Percentiles rank a stretch among this genome's conserved stretches.
Evolutionary conservation across 2,329 filamentous ascomycete genomes (phyloP).

Genomic region (Biscogniauxia marginata): DNA sequence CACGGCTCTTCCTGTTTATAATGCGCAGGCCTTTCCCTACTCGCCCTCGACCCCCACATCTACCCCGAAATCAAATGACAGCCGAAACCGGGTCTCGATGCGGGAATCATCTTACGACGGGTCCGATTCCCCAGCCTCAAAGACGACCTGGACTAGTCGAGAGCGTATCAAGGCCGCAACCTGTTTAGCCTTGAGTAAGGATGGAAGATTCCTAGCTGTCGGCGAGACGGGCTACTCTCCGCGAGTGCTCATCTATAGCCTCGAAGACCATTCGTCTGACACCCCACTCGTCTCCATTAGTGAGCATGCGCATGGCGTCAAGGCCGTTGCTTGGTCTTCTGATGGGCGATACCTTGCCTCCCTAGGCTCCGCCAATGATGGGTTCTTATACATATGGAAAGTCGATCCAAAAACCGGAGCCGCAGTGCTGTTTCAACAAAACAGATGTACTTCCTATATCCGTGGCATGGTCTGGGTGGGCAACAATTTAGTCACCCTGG

Average conservation of each 20-base stretch:
- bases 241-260: slow-evolving; percentile 84
- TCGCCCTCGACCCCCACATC: slow-evolving; percentile 50
- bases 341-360: slow-evolving; percentile 87
- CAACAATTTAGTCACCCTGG: slow-evolving; percentile 77
- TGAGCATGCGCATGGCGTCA: slow-evolving; percentile 89
- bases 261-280: slow-evolving; percentile 77
- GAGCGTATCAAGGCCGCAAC: slow-evolving; percentile 94
- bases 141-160: slow-evolving; percentile 81
- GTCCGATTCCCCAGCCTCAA: slow-evolving; percentile 63
- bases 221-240: slow-evolving; percentile 96
- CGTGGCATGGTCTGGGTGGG: slow-evolving; percentile 91
- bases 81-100: slow-evolving; percentile 54
- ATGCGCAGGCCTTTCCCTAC: slow-evolving; percentile 52
- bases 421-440: slow-evolving; percentile 76
- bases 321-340: slow-evolving; percentile 82
- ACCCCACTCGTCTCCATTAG: slow-evolving; percentile 79
- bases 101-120: slow-evolving; percentile 54
- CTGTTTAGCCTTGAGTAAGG: slow-evolving; percentile 82
- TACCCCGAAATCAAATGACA: slow-evolving; percentile 63
- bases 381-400: slow-evolving; percentile 88
- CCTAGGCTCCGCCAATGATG: slow-evolving; percentile 85
- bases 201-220: slow-evolving; percentile 84
- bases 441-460: slow-evolving; percentile 87
- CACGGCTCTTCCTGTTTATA: slow-evolving; percentile 65
- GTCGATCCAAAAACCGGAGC: slow-evolving; percentile 80